phyloP scores from a whole-genome alignment of 2,329 filamentous ascomycete species.

The Venturiaceae sp. region DNA sequence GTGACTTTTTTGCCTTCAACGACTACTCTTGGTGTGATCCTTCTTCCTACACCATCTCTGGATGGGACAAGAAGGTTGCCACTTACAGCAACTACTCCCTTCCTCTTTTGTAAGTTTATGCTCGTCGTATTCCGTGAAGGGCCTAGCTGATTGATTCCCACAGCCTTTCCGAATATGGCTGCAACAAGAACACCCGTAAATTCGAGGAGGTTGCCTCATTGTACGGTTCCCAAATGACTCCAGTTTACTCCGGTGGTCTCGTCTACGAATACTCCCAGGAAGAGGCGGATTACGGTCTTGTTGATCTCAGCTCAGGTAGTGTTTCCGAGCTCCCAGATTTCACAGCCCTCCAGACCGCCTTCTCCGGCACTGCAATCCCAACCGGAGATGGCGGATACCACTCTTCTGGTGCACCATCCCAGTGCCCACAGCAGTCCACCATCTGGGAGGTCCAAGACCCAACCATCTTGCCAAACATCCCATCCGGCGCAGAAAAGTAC shows the following conservation, averaged over 20 bases:
- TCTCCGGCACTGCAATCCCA: conserved; percentile 40
- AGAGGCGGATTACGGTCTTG: conserved; percentile 70
- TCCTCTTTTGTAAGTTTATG: conserved; percentile 57
- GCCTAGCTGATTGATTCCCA: neutral
- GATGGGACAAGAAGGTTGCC: conserved; percentile 82
- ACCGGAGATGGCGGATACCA: conserved; percentile 51
- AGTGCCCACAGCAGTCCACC: conserved; percentile 42
- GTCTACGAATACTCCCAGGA: conserved; percentile 92
- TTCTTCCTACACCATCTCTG: conserved; percentile 57
- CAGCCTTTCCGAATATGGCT: conserved; percentile 85
- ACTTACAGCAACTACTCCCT: conserved; percentile 80
- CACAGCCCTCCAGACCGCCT: conserved; percentile 41
- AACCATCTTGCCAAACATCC: conserved; percentile 46
- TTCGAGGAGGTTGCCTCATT: conserved; percentile 73
- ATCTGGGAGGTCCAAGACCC: conserved; percentile 47
- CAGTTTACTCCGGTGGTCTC: conserved; percentile 88
- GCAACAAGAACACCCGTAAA: conserved; percentile 68
- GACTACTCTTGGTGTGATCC: conserved; percentile 81
- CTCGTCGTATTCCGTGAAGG: neutral
- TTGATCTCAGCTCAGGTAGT: conserved; percentile 46
- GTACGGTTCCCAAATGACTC: conserved; percentile 75
- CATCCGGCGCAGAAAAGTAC: conserved; percentile 43
- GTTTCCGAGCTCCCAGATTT: conserved; percentile 57
- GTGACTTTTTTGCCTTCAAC: conserved; percentile 85
- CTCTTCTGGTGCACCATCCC: conserved; percentile 38